phyloP scores from a whole-genome alignment of 2,329 filamentous ascomycete genomes.

The Diaporthe amygdali region DNA sequence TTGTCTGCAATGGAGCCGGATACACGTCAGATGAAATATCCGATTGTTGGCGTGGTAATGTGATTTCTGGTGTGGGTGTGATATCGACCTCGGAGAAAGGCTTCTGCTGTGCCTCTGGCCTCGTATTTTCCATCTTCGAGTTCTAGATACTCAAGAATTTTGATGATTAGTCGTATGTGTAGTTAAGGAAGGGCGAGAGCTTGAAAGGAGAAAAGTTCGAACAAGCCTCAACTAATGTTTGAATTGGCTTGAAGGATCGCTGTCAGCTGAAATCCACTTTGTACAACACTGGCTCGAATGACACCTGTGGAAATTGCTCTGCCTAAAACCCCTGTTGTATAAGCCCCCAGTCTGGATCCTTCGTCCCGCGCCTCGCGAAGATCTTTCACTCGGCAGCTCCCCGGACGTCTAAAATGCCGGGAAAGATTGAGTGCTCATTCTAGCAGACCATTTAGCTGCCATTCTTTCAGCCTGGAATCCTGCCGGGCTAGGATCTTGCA shows the following conservation, averaged over 20 bases:
- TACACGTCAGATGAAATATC: neutral
- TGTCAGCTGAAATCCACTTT: conserved; percentile 1
- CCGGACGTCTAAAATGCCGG: neutral
- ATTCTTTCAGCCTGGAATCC: conserved; percentile 3
- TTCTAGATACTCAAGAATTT: neutral
- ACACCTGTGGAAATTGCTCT: neutral
- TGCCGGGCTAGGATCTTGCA: neutral
- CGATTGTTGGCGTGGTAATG: neutral
- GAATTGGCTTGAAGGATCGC: neutral
- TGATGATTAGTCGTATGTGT: neutral
- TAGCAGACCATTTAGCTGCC: neutral
- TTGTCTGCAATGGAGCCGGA: neutral
- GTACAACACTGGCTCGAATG: neutral
- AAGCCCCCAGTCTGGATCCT: conserved; percentile 1
- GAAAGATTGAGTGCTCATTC: neutral
- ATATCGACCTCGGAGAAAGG: neutral
- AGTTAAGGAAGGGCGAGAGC: neutral
- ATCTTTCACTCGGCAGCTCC: neutral
- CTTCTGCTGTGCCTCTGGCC: neutral
- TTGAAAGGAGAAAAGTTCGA: neutral
- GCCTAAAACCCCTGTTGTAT: conserved; percentile 4
- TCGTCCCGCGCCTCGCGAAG: conserved; percentile 6
- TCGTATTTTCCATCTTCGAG: neutral
- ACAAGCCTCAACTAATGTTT: neutral
- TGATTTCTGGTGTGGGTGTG: neutral